phyloP scores from a whole-genome alignment of 306 rosid species.

The Castanea sativa region DNA sequence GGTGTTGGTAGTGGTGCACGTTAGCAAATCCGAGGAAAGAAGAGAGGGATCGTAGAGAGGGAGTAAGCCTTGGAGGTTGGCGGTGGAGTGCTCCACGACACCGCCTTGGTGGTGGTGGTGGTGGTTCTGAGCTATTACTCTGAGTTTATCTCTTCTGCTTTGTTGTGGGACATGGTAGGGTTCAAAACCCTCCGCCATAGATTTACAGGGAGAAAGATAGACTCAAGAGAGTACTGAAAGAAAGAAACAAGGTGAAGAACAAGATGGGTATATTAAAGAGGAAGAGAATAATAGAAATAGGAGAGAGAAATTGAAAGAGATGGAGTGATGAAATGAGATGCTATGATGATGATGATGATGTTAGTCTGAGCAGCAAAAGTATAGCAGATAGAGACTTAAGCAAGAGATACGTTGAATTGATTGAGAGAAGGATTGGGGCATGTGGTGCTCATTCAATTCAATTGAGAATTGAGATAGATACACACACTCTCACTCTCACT shows the following conservation, averaged over 20 bases:
- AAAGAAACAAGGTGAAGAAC: not conserved
- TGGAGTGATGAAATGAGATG: conserved; percentile 36
- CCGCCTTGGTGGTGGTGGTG: conserved; percentile 6
- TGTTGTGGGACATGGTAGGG: conserved; percentile 81
- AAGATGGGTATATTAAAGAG: not conserved
- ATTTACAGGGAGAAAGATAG: not conserved
- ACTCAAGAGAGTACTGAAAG: not conserved
- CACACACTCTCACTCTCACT: conserved; percentile 3
- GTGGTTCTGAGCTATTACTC: conserved; percentile 29
- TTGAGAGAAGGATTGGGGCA: conserved; percentile 14
- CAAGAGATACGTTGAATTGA: conserved; percentile 30
- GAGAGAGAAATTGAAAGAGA: not conserved
- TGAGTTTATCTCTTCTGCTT: conserved; percentile 77
- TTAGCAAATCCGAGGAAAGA: conserved; percentile 44
- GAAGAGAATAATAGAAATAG: not conserved
- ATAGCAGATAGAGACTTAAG: conserved; percentile 12
- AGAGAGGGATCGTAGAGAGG: conserved; percentile 52
- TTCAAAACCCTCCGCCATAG: conserved; percentile 75
- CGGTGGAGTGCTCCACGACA: conserved; percentile 26
- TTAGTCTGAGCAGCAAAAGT: conserved; percentile 24
- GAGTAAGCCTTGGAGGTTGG: conserved; percentile 19
- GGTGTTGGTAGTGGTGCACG: conserved; percentile 1
- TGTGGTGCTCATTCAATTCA: not conserved
- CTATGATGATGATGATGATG: conserved; percentile 33
- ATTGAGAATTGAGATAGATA: not conserved